phyloP scores from a whole-genome alignment of 345 rosid genomes.

The Ceriops tagal region DNA sequence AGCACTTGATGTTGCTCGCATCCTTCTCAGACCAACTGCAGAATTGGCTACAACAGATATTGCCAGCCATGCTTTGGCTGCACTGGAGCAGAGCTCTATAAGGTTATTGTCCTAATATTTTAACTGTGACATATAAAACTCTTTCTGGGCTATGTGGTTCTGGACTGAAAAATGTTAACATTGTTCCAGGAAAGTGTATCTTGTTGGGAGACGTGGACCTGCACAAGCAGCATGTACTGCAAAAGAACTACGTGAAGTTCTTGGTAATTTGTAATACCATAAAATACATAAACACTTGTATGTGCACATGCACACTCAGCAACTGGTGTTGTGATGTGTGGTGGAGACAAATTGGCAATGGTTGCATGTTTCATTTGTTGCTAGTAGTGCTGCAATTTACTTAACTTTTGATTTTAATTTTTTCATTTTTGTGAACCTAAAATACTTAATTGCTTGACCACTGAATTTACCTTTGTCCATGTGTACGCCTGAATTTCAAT shows the following conservation, averaged over 20 bases:
- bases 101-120: conserved; percentile 42
- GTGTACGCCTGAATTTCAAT: not conserved
- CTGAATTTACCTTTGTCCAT: not conserved
- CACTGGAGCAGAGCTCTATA: conserved; percentile 66
- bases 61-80: conserved; percentile 68
- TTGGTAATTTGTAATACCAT: conserved; percentile 40
- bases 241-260: conserved; percentile 90
- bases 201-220: conserved; percentile 94
- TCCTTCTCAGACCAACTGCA: conserved; percentile 66
- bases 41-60: conserved; percentile 87
- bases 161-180: conserved; percentile 4
- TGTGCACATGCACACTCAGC: too few species aligned
- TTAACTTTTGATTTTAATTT: too few species aligned
- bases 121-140: conserved; percentile 3
- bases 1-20: conserved; percentile 87
- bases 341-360: not conserved
- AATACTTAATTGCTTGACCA: not conserved
- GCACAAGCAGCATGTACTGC: conserved; percentile 97
- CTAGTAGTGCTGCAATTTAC: not conserved
- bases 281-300: too few species aligned
- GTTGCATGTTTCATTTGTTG: not conserved
- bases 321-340: too few species aligned
- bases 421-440: too few species aligned
- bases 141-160: not conserved
- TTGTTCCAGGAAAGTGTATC: conserved; percentile 68